phyloP scores from a whole-genome alignment of 495 filamentous ascomycete genomes.

The Jackrogersella multiformis region DNA sequence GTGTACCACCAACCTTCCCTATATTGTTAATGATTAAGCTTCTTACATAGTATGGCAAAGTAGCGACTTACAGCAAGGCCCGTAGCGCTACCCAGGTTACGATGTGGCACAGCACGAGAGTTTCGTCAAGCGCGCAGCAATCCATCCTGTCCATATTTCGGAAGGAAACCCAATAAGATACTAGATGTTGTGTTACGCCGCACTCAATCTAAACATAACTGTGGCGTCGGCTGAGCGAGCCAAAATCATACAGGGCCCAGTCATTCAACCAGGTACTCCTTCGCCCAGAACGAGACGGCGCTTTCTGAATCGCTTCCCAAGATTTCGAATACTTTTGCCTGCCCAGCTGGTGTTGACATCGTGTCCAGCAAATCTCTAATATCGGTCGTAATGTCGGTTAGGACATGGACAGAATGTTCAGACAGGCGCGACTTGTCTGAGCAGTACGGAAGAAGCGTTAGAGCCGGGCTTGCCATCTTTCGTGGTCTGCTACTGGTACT shows the following conservation, averaged over 20 bases:
- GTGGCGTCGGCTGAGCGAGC: constrained; percentile 3
- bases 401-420: constrained; percentile 55
- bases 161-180: not conserved
- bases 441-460: constrained; percentile 58
- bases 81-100: not conserved
- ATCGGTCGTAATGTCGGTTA: constrained; percentile 60
- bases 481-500: constrained; percentile 9
- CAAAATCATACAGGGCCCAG: not conserved
- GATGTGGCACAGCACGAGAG: constrained; percentile 23
- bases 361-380: constrained; percentile 58
- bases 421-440: constrained; percentile 49
- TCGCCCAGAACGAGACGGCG: constrained; percentile 59
- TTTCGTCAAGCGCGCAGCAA: constrained; percentile 30
- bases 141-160: not conserved
- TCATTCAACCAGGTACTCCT: constrained; percentile 51
- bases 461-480: constrained; percentile 34
- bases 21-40: not conserved
- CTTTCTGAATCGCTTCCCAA: constrained; percentile 45
- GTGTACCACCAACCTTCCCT: too few relatives aligned
- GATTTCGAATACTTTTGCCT: constrained; percentile 48
- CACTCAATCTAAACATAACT: constrained; percentile 16
- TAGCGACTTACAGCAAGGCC: not conserved
- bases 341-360: constrained; percentile 48
- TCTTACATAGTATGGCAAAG: not conserved
- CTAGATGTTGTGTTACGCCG: not conserved